Base-by-base conservation (phyloP, 2,329 filamentous ascomycete genomes). In the Aureobasidium leucospermi region DNA sequence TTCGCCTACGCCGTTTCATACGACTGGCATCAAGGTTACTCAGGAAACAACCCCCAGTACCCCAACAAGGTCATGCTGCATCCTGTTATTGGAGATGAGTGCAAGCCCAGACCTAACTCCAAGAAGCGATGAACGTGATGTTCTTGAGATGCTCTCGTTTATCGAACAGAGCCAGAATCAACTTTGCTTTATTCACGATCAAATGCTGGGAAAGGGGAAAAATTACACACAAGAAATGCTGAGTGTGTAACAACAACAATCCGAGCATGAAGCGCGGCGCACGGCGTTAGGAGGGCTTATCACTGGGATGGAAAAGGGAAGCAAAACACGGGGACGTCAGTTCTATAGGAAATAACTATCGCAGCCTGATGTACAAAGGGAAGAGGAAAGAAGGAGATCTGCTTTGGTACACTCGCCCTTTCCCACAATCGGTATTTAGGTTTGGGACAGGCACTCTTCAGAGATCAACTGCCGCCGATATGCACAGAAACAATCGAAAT, bases 11-110 rank as follows among this genome's bases (percentile, higher is more conserved):
- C 92, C 29, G 84, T 96, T 49, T 91, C 90, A 71, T 99, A 99
- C 73, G 94, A 99, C 77, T 99, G 94, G 94, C 91, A 88, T 77
- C 97, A 99, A 79, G 94, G 94, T 15, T 96, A 93, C 76, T 84
- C 88, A 64, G 84, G 80, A 65, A 97, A 97, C 75, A 94, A 79
- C 29, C 85, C 85, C 60, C 65, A 73, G 65, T 71, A 74, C n/a
- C 74, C 76, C 4, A 78, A 75, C 65, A 79, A 79, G 69, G 73
- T 80, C 62, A 79, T 79, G 71, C 67, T 80, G 60, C 78, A 80
- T 65, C 76, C 77, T 0, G 70, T 80, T 28, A 62, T 68, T 4
- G 72, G 73, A 0, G 78, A 80, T 52, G 77, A 79, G 69, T 79
- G 78, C 68, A 79, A 80, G 68, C 78, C 78, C 4, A 66, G 77